Percentiles rank a stretch among this genome's conserved stretches.
These are phyloP conservation scores for Hortiboletus rubellus DNA, from an alignment of 1,284 basidiomycete genomes.

Conservation along the genomic window DNA sequence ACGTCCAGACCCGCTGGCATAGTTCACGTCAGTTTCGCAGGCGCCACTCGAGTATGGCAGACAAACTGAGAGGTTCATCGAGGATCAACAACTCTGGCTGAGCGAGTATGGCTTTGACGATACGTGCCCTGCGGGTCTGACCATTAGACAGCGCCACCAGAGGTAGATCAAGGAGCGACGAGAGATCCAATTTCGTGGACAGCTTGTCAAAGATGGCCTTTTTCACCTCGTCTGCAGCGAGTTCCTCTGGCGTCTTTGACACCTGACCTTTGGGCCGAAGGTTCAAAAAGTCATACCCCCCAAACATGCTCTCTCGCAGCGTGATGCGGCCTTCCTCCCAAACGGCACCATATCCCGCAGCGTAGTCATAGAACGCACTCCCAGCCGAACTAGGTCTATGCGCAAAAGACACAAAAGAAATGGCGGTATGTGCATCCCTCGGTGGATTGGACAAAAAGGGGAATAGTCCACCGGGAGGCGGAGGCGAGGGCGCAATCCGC, in stretches of 20 bases:
- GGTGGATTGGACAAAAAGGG: constrained; percentile 56
- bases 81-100: constrained; percentile 74
- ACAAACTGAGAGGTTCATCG: constrained; percentile 80
- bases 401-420: constrained; percentile 75
- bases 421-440: constrained; percentile 48
- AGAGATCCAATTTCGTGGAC: constrained; percentile 55
- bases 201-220: constrained; percentile 50
- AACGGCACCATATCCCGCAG: constrained; percentile 85
- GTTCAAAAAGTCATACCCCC: constrained; percentile 43
- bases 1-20: constrained; percentile 71
- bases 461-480: constrained; percentile 66
- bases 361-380: constrained; percentile 88
- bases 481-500: constrained; percentile 60
- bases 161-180: constrained; percentile 73
- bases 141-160: constrained; percentile 87
- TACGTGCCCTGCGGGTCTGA: constrained; percentile 86
- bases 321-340: constrained; percentile 80
- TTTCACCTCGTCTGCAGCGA: constrained; percentile 20
- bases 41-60: constrained; percentile 2
- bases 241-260: constrained; percentile 21
- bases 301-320: constrained; percentile 68
- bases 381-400: constrained; percentile 57
- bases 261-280: constrained; percentile 25
- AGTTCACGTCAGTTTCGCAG: constrained; percentile 3
- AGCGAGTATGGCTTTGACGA: constrained; percentile 74